Conservation (phyloP, 495 filamentous ascomycete species). For the Trichoderma reesei region DNA sequence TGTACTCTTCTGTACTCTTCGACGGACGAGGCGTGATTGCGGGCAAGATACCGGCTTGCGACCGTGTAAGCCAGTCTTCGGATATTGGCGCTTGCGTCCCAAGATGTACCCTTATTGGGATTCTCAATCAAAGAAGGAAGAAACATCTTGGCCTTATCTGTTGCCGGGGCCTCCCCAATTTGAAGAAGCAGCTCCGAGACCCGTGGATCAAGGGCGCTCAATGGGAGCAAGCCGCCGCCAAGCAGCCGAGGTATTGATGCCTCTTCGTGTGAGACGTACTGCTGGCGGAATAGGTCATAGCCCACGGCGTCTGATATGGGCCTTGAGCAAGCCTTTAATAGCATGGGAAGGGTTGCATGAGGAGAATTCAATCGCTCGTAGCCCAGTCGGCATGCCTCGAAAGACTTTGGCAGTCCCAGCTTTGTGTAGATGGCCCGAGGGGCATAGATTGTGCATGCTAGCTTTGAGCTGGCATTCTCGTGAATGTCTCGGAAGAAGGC, state of each 20-base stretch:
- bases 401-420: conserved; percentile 19
- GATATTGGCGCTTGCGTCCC: conserved; percentile 45
- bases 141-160: conserved; percentile 35
- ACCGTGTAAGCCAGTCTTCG: conserved; percentile 51
- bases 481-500: conserved; percentile 48
- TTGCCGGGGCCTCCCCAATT: conserved; percentile 14
- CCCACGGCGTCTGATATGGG: background rate
- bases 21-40: conserved; percentile 3
- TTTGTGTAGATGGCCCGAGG: conserved; percentile 27
- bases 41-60: background rate
- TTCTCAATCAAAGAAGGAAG: conserved; percentile 51
- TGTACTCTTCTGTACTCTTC: conserved; percentile 25
- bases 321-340: background rate
- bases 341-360: background rate
- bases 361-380: background rate
- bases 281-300: background rate
- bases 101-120: conserved; percentile 49
- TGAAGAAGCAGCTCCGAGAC: conserved; percentile 39
- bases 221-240: background rate
- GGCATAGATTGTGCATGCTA: conserved; percentile 32
- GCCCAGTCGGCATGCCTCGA: background rate
- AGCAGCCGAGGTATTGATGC: background rate
- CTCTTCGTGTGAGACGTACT: conserved; percentile 10
- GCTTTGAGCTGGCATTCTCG: conserved; percentile 11
- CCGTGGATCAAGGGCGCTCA: conserved; percentile 34